Evolutionary conservation across 768 basidiomycete species (phyloP).

Genomic region (Mycena latifolia): DNA sequence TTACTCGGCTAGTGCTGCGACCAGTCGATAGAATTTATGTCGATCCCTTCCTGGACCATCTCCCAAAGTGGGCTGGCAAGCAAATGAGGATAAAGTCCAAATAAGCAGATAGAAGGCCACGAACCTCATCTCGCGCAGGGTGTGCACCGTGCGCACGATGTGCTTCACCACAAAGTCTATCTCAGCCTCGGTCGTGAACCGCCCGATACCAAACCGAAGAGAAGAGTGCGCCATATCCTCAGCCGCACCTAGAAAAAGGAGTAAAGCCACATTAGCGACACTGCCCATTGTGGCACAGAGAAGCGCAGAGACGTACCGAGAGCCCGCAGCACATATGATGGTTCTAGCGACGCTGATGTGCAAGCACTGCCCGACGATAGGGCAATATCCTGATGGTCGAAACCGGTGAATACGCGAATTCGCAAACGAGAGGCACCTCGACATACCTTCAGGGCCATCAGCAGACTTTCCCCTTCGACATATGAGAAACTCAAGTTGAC

Average conservation of each 20-base stretch:
- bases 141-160: constrained; percentile 88
- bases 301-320: constrained; percentile 74
- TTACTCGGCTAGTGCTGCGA: constrained; percentile 68
- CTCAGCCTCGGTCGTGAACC: constrained; percentile 98
- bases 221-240: constrained; percentile 99
- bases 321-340: constrained; percentile 97
- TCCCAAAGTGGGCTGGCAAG: constrained; percentile 91
- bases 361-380: constrained; percentile 98
- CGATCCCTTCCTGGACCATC: constrained; percentile 99
- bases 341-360: constrained; percentile 97
- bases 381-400: constrained; percentile 82
- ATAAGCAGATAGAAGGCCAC: constrained; percentile 14
- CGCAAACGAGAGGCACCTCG: too few relatives aligned
- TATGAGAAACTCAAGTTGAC: constrained; percentile 96
- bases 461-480: constrained; percentile 95
- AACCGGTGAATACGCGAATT: too few relatives aligned
- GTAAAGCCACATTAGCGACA: constrained; percentile 5
- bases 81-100: constrained; percentile 4
- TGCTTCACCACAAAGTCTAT: constrained; percentile 93
- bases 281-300: neutral
- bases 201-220: constrained; percentile 95
- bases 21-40: constrained; percentile 96
- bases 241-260: constrained; percentile 76
- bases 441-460: constrained; percentile 95
- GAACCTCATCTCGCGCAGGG: constrained; percentile 93